These are phyloP conservation scores for Hippophae rhamnoides DNA, from an alignment of 306 rosid species.

Conservation along the genomic window DNA sequence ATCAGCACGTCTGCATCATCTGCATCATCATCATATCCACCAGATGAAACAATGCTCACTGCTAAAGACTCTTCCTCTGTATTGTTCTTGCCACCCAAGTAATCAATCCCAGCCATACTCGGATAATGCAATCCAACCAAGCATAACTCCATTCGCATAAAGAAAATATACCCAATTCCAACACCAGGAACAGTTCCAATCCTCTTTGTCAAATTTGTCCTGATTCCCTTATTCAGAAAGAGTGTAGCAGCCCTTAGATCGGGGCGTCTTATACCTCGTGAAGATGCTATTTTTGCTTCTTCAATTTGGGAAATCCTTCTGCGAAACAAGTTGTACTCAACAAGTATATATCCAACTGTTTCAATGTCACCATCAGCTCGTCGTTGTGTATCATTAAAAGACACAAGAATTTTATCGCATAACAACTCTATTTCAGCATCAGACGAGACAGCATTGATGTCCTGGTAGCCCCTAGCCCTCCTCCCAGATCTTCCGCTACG, in stretches of 20 bases:
- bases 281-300: slow-evolving; percentile 35
- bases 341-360: slow-evolving; percentile 35
- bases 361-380: slow-evolving; percentile 50
- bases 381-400: slow-evolving; percentile 32
- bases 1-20: slow-evolving; percentile 69
- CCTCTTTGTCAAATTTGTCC: slow-evolving; percentile 52
- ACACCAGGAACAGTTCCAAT: slow-evolving; percentile 78
- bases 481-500: slow-evolving; percentile 22
- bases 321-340: slow-evolving; percentile 51
- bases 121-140: slow-evolving; percentile 74
- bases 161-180: slow-evolving; percentile 83
- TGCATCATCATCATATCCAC: slow-evolving; percentile 72
- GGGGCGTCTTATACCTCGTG: slow-evolving; percentile 62
- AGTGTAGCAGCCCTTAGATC: slow-evolving; percentile 49
- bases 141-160: slow-evolving; percentile 76
- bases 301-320: slow-evolving; percentile 62
- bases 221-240: slow-evolving; percentile 70
- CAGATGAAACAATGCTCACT: slow-evolving; percentile 89
- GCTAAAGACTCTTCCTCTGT: slow-evolving; percentile 75
- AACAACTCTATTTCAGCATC: slow-evolving; percentile 45
- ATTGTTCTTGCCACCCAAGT: slow-evolving; percentile 40
- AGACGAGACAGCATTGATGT: slow-evolving; percentile 13
- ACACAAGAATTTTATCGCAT: slow-evolving; percentile 35
- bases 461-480: slow-evolving; percentile 31
- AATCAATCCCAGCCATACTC: slow-evolving; percentile 92